Conservation (phyloP, 305 asterid species). For the Plantago coronopus region DNA sequence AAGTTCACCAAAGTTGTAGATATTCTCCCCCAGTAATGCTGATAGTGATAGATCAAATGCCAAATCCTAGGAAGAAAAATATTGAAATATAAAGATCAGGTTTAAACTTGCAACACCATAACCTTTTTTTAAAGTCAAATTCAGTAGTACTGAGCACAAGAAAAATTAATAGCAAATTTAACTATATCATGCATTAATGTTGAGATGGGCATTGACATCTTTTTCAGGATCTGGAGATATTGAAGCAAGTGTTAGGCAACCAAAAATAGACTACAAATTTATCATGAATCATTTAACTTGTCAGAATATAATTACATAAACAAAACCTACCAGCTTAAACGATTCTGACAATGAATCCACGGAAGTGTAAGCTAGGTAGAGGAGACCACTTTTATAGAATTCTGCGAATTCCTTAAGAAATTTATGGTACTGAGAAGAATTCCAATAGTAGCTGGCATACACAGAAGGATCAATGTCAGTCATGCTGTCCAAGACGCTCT, state of each 20-base stretch:
- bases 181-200: not conserved
- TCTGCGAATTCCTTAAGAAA: slow-evolving; percentile 82
- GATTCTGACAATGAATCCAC: slow-evolving; percentile 83
- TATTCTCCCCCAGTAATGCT: slow-evolving; percentile 93
- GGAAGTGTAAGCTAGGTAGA: slow-evolving; percentile 83
- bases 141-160: not conserved
- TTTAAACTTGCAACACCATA: slow-evolving; percentile 12
- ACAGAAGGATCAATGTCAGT: slow-evolving; percentile 97
- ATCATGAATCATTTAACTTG: slow-evolving; percentile 2
- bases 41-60: slow-evolving; percentile 91
- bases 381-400: slow-evolving; percentile 86
- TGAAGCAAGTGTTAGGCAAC: not conserved
- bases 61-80: slow-evolving; percentile 57
- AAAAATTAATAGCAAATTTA: not conserved
- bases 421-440: slow-evolving; percentile 82
- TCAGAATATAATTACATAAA: not conserved
- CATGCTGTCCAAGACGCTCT: slow-evolving; percentile 86
- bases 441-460: slow-evolving; percentile 89
- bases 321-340: slow-evolving; percentile 68
- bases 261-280: no score
- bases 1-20: slow-evolving; percentile 94
- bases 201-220: not conserved
- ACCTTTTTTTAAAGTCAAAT: not conserved
- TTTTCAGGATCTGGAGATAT: not conserved
- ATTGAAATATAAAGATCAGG: slow-evolving; percentile 16